A percentile compares a stretch with the other conserved stretches of the same genome.
These are phyloP conservation scores for Actinidia polygama DNA, from an alignment of 179 eudicot species.

Conservation along the genomic window DNA sequence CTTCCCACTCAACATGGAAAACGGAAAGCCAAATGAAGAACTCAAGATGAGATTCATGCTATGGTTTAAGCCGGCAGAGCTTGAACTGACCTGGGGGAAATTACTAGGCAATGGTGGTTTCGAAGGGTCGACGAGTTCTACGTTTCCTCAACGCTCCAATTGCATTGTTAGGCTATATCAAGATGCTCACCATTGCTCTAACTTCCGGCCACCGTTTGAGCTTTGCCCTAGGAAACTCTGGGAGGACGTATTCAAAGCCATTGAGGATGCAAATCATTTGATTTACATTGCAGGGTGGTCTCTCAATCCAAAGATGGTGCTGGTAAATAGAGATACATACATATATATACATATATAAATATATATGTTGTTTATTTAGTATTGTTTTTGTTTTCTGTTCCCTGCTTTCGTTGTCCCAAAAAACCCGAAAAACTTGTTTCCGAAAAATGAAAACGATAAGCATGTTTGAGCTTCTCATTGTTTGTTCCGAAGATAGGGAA, in stretches of 20 bases:
- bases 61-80: conserved; percentile 89
- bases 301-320: too few species aligned
- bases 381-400: too few species aligned
- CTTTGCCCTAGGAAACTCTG: conserved; percentile 62
- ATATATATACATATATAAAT: too few species aligned
- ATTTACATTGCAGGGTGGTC: too few species aligned
- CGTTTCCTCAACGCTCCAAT: conserved; percentile 76
- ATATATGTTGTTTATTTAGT: too few species aligned
- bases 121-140: conserved; percentile 64
- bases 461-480: too few species aligned
- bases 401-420: too few species aligned
- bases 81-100: conserved; percentile 71
- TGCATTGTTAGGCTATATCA: conserved; percentile 77
- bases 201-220: conserved; percentile 56
- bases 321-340: too few species aligned
- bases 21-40: conserved; percentile 50
- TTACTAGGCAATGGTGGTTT: conserved; percentile 47
- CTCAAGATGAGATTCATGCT: conserved; percentile 65
- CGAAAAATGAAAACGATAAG: too few species aligned
- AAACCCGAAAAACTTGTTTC: too few species aligned
- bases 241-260: conserved; percentile 16
- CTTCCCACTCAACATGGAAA: conserved; percentile 61
- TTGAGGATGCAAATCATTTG: too few species aligned
- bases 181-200: conserved; percentile 75
- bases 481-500: too few species aligned